Base-by-base conservation (phyloP, 225 moss, liverwort and hornwort genomes). In the Marchantia polymorpha region DNA sequence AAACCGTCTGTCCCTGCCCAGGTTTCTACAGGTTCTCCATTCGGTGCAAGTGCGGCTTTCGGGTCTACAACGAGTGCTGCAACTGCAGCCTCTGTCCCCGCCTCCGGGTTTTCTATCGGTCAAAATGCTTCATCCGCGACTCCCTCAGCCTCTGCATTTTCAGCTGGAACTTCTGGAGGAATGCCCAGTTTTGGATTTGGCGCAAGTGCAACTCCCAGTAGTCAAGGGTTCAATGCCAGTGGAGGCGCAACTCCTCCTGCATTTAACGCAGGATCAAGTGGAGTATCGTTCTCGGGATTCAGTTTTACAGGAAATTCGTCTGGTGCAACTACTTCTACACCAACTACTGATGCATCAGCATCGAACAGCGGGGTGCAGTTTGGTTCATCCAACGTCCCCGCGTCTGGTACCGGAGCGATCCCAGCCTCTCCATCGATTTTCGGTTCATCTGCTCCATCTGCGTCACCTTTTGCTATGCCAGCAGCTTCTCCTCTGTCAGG, bases 361-460 rank as follows among this genome's bases (percentile, higher is more conserved):
- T 22, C 80, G 8, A 7, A 25, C 20, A 29, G 78, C 7, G 27
- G 66, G 8, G 75, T n/a, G 52, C 16, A 79, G 39, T 84, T 84
- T 74, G 64, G 80, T 59, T 80, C 90, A 25, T 81, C 87, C 26
- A 81, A 80, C 5, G 58, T 85, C 23, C 67, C 86, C 10, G 23
- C 58, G 16, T 78, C 54, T 64, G 59, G 25, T 29, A 20, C 90
- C 3, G 80, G 79, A 46, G 58, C 85, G 23, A 78, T 85, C 22
- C 53, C 87, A 39, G 27, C 82, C 12, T 64, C 94, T 60, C 80
- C 89, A 12, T 84, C 91, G 13, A 53, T 85, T 31, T 91, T 92
- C 72, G 92, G 79, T 53, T 56, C 82, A 27, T 31, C n/a, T 60
- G 12, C 79, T 30, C 72, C 82, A 25, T 55, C 83, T 61, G 64